Base-by-base conservation (phyloP, 2,329 filamentous ascomycete genomes). In the Cryoendolithus antarcticus region DNA sequence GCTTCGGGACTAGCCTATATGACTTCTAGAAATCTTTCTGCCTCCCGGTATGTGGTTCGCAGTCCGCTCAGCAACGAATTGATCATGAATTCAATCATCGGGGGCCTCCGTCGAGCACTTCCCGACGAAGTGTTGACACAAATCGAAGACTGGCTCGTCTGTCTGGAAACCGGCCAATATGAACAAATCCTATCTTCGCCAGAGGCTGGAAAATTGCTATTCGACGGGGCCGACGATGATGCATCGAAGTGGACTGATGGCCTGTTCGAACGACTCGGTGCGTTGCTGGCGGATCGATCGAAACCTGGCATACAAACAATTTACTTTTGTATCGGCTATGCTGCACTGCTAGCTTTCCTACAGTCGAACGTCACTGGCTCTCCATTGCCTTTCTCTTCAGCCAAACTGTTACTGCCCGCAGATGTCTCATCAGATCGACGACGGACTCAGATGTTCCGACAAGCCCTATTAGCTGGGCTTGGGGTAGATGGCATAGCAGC, bases 291-390 rank as follows among this genome's bases (percentile, higher is more conserved):
- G n/a, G 50, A 54, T 35, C 56, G 62, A 42, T 59, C 55, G 10
- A 45, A 56, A 21, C 51, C 54, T n/a, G 64, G 65, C 42, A 59
- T 53, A 12, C 62, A 63, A 41, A 52, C 62, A 40, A 46, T 65
- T 2, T 57, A 64, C 34, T 63, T 76, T 39, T 64, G 74, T 33
- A 64, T 82, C 28, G 83, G 77, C 7, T 64, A 84, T 35, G 77
- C 81, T 1, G 74, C 80, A 2, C 69, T 94, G 8, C 73, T 85
- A 53, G 75, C 80, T 8, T 95, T 94, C 56, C 62, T 94, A 10
- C 88, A 95, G 58, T 77, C 77, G 1, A 94, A 86, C 56, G 82
- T 93, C 39, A 94, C 88, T 3, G 88, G 88, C 0, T 88, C 88
- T 1, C 80, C 86, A 0, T 65, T 93, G n/a, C 63, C 67, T 0